Evolutionary conservation across 495 filamentous ascomycete genomes (phyloP), one percentile per base, ranked within the genome.

Genomic region (Corynascus novoguineensis): DNA sequence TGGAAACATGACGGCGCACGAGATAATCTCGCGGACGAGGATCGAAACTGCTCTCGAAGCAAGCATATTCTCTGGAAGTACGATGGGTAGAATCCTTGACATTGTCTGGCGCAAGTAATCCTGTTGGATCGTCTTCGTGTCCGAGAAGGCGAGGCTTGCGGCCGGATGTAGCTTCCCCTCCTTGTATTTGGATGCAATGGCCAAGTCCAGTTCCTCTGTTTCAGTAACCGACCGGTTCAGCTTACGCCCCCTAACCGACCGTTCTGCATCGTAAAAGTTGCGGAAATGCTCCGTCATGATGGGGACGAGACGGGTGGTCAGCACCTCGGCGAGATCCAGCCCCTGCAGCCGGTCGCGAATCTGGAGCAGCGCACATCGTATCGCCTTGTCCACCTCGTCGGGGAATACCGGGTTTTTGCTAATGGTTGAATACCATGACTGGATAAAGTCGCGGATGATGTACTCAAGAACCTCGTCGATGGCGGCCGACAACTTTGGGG

Each of bases 141-240:
- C 90, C 15, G 88, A 86, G 62, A 86, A 87, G 32, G 85, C 80
- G 57, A 96, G 70, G 6, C 84, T 86, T n/a, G 88, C 91, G 12
- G 93, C 95, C 21, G 89, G 82, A 67, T 99, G 95, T 55, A 99
- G 73, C 57, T 87, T 88, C 32, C 93, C 93, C 66, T 93, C 86
- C 42, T 81, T 84, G 69, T 92, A 99, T 72, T 95, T 97, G 24
- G 79, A 85, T 46, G 93, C 93, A 67, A 97, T 95, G 1, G 93
- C 93, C 60, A 95, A 76, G 71, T 97, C 88, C 57, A 99, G 75
- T 75, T 97, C 95, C 61, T 96, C 92, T 2, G 91, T 95, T 70
- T 99, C 95, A 10, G 95, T 99, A 29, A 99, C 84, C 67, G 86
- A 90, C 34, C 88, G 83, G 59, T 87, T 90, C 58, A 98, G 73